Evolutionary conservation across 805 yeast genomes (phyloP), one percentile per base, ranked within the genome.

Genomic region (Candida maris): DNA sequence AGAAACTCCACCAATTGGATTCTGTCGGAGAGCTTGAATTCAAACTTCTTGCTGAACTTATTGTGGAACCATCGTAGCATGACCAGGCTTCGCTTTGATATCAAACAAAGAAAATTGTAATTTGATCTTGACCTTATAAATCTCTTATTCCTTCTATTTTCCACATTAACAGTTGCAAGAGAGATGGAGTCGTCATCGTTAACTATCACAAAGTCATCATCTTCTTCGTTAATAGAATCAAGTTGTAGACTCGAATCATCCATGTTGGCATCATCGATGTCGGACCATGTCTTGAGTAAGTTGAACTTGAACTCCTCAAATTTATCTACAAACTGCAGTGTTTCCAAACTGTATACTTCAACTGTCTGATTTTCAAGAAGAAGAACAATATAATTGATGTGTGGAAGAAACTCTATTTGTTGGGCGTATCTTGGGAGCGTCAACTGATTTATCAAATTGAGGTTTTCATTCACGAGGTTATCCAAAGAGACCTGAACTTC

Each of bases 261-360:
- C 19, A 19, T 31, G 3, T 27, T 6, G 24, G 31, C 32, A 6
- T 29, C 32, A 5, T 34, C 45, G 4, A 14, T 32, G 16, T 47
- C 54, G 9, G 49, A 42, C 52, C 54, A 57, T 2, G 59, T 38
- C 27, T 48, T 46, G 26, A 57, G 33, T 13, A 51, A 33, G 14
- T 59, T 51, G 32, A 65, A 64, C 26, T 58, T 59, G 10, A 63
- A 56, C 27, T 62, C 57, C 18, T 51, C 51, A 26, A 67, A 51
- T 1, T 45, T 46, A 30, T 63, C 63, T 22, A 58, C 51, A 14
- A 52, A 39, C n/a, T 44, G 40, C 20, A 54, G 56, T 4, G 61
- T 50, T 15, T 54, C 57, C 27, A 56, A 35, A 31, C 54, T 61
- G 39, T 49, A 57, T 9, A 67, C 49, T 26, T 54, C 42, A 12